phyloP scores from a whole-genome alignment of 257 asterid genomes.

The Solanum rostratum region DNA sequence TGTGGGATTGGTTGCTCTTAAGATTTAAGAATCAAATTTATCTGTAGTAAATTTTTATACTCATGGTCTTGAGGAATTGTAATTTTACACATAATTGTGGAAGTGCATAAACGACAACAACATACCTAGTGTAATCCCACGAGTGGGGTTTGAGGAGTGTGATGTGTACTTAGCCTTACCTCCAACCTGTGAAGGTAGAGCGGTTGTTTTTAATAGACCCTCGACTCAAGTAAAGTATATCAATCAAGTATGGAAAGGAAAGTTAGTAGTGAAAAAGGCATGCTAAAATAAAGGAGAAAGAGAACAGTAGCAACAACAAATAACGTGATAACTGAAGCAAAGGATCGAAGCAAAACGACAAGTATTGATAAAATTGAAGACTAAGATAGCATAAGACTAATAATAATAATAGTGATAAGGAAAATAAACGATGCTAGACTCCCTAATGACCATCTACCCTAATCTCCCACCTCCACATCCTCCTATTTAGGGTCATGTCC shows the following conservation, averaged over 20 bases:
- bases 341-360: too few species aligned
- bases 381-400: too few species aligned
- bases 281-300: too few species aligned
- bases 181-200: background rate
- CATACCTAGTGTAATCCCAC: background rate
- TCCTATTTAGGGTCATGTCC: too few species aligned
- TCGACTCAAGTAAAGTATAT: background rate
- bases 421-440: too few species aligned
- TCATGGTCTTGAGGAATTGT: background rate
- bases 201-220: background rate
- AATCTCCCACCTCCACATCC: too few species aligned
- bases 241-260: background rate
- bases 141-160: background rate
- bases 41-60: background rate
- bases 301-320: too few species aligned
- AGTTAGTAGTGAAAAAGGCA: background rate
- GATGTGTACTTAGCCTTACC: background rate
- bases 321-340: too few species aligned
- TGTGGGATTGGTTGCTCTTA: background rate
- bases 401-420: too few species aligned
- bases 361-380: too few species aligned
- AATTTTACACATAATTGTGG: background rate
- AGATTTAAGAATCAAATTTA: background rate
- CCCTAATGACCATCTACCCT: too few species aligned
- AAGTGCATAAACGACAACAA: background rate